Base-by-base conservation (phyloP, 2,329 filamentous ascomycete genomes). In the Phialophora tarda region DNA sequence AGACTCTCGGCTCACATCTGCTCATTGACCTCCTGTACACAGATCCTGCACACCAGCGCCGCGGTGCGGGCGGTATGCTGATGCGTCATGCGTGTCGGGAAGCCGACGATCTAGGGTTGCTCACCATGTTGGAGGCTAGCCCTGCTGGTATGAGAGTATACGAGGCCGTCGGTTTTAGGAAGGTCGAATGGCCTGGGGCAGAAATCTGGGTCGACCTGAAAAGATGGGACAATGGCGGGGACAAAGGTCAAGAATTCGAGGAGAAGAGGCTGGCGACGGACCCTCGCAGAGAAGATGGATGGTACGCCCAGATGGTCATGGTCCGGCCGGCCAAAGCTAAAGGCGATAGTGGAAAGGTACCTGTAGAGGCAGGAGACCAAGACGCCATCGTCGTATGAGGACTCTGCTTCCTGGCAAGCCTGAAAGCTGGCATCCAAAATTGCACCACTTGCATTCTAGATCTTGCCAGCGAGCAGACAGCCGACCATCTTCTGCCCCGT, bases 401-500 rank as follows among this genome's bases (percentile, higher is more conserved):
- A 12, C 14, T 14, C 14, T 26, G 7, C 12, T 51, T 34, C 32
- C 32, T 34, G 10, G 3, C 10, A 14, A 14, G 2, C 21, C 48
- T 24, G 23, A 11, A 12, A 23, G 23, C 32, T 11, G 28, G 8
- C 53, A 26, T 32, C 30, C 8, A 14, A 32, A 17, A 30, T 21
- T 12, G 10, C 14, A 17, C 17, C 6, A 32, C 10, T 34, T 28
- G 44, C 28, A 12, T 24, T 17, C 59, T 62, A 65, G 54, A 94
- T 78, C 86, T 95, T 95, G 65, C 86, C 86, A 74, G 83, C 79
- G 65, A 89, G 75, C 77, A 96, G 76, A 78, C 96, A 94, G 38
- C 78, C 77, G 67, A 92, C 80, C 88, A 95, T 96, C 83, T 93
- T 86, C 65, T 87, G 81, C 1, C 82, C 92, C 1, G 92, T 96